These are phyloP conservation scores for Blepharisma japonicum DNA, from an alignment of 73 alveolate species.

Conservation along the genomic window DNA sequence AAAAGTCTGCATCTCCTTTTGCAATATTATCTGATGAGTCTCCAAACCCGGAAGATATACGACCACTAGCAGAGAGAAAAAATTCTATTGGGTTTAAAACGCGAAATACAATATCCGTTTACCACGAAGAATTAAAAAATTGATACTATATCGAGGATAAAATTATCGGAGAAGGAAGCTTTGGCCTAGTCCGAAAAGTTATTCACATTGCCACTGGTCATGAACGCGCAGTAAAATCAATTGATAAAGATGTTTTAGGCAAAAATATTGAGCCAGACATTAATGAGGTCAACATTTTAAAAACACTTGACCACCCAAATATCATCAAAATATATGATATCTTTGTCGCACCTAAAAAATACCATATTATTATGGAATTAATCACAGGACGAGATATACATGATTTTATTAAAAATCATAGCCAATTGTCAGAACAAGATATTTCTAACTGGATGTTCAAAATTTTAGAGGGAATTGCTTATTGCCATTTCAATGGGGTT, in stretches of 20 bases:
- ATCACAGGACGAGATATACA: slow-evolving; percentile 47
- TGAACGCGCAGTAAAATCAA: not conserved
- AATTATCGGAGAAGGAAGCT: slow-evolving; percentile 7
- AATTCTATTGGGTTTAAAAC: too few species aligned
- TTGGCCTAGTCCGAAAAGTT: not conserved
- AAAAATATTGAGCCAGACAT: slow-evolving; percentile 15
- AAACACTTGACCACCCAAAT: slow-evolving; percentile 55
- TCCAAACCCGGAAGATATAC: too few species aligned
- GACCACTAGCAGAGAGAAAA: too few species aligned
- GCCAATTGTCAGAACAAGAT: not conserved
- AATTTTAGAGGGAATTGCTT: too few species aligned
- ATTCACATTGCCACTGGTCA: not conserved
- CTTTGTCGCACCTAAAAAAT: slow-evolving; percentile 46
- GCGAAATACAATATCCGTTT: too few species aligned
- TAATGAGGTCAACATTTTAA: slow-evolving; percentile 46
- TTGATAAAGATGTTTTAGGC: not conserved
- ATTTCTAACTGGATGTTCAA: not conserved
- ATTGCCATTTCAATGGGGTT: not conserved
- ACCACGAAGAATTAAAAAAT: too few species aligned
- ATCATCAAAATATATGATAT: slow-evolving; percentile 42
- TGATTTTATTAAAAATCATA: not conserved
- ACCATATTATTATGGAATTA: slow-evolving; percentile 55
- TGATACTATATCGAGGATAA: not conserved
- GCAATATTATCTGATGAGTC: too few species aligned
- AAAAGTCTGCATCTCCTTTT: too few species aligned